phyloP scores from a whole-genome alignment of 169 alveolate species.

The Cyclospora cayetanensis region DNA sequence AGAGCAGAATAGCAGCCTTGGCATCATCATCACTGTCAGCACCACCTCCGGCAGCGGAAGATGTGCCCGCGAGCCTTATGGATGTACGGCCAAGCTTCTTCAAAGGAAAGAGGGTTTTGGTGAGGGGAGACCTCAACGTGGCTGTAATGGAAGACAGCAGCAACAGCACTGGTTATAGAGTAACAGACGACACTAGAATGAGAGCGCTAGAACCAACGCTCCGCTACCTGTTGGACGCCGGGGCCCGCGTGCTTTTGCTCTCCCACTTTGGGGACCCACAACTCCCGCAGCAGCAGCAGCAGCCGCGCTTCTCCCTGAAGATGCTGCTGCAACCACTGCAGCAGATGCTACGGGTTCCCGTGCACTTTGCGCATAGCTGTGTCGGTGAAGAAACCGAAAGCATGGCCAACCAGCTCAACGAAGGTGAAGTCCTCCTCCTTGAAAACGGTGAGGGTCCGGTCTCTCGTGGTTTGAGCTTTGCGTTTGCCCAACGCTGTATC shows the following conservation, averaged over 20 bases:
- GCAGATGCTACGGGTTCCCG: slow-evolving; percentile 55
- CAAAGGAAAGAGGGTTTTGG: slow-evolving; percentile 89
- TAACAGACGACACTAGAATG: slow-evolving; percentile 93
- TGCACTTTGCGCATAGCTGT: slow-evolving; percentile 90
- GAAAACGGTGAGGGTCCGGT: slow-evolving; percentile 91
- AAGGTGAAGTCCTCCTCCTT: slow-evolving; percentile 91
- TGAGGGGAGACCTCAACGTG: slow-evolving; percentile 97
- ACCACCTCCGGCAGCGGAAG: slow-evolving; percentile 36
- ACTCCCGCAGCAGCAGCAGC: slow-evolving; percentile 54
- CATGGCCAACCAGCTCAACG: slow-evolving; percentile 81
- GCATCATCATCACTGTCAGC: not conserved
- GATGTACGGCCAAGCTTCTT: slow-evolving; percentile 20
- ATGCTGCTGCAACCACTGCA: slow-evolving; percentile 57
- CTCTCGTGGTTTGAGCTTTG: slow-evolving; percentile 46
- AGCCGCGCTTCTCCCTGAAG: not conserved
- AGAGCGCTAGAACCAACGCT: slow-evolving; percentile 93
- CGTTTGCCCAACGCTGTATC: too few species aligned
- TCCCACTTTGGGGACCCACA: slow-evolving; percentile 80
- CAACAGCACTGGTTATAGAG: slow-evolving; percentile 4
- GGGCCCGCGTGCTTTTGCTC: slow-evolving; percentile 89
- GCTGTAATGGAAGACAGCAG: slow-evolving; percentile 92
- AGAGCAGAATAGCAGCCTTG: not conserved
- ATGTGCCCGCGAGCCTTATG: not conserved
- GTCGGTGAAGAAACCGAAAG: slow-evolving; percentile 91
- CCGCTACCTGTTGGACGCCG: slow-evolving; percentile 87